phyloP scores from a whole-genome alignment of 2,329 filamentous ascomycete species.

The Arthroderma sp. region DNA sequence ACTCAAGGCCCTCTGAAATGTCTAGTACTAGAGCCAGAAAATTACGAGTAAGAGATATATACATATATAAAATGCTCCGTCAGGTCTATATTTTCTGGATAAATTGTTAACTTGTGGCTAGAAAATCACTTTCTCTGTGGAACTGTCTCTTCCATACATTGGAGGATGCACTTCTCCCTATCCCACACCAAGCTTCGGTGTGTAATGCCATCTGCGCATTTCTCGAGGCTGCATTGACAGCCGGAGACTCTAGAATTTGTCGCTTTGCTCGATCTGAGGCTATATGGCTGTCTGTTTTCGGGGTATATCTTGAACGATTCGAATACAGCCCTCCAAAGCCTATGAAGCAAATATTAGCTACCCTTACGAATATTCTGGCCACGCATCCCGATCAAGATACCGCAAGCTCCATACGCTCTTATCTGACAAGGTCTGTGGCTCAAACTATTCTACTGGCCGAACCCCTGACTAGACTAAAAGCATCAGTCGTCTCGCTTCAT shows the following conservation, averaged over 20 bases:
- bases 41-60: slow-evolving; percentile 10
- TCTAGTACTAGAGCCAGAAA: slow-evolving; percentile 7
- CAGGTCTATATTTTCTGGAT: background rate
- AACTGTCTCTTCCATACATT: slow-evolving; percentile 32
- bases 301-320: slow-evolving; percentile 30
- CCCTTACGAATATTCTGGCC: slow-evolving; percentile 27
- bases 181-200: slow-evolving; percentile 30
- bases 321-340: slow-evolving; percentile 35
- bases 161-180: slow-evolving; percentile 27
- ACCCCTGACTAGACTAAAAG: slow-evolving; percentile 29
- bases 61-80: background rate
- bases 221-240: slow-evolving; percentile 27
- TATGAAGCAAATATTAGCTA: slow-evolving; percentile 34
- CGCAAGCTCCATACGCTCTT: slow-evolving; percentile 17
- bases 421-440: slow-evolving; percentile 21
- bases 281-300: slow-evolving; percentile 32
- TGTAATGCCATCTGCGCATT: slow-evolving; percentile 37
- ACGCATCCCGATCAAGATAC: slow-evolving; percentile 19
- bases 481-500: slow-evolving; percentile 27
- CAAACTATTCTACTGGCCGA: slow-evolving; percentile 30
- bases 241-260: slow-evolving; percentile 23
- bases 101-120: background rate
- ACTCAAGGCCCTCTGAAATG: slow-evolving; percentile 10
- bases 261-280: slow-evolving; percentile 24
- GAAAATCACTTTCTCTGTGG: slow-evolving; percentile 25